Base-by-base conservation (phyloP, 108 stramenopile species). In the Fragilaria crotonensis region DNA sequence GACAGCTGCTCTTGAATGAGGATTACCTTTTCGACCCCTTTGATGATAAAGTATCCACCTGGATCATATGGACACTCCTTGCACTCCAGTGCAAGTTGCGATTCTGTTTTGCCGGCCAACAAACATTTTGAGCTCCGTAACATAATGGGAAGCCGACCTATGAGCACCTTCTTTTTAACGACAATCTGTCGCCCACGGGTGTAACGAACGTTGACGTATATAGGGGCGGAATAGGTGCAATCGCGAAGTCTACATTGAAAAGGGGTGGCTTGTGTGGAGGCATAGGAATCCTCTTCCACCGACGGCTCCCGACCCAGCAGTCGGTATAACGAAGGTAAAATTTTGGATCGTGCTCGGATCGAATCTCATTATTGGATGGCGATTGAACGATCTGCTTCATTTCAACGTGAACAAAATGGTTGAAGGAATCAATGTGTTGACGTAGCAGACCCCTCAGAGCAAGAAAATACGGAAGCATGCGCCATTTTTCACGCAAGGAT, bases 11-110 rank as follows among this genome's bases (percentile, higher is more conserved):
- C 99, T 72, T 99, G 99, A 76, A 97, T 97, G 45, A 98, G 63
- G 48, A 99, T 95, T 25, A 97, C 99, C 78, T 98, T 95, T 70
- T 97, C 96, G 2, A 87, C 86, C 19, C 96, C 96, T 71, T 97
- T 98, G 57, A 99, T 84, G 55, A 99, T 78, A 60, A 99, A 99
- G 76, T 99, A 99, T 25, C 99, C 97, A 54, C 99, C 99, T 7
- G 97, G 97, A 71, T 99, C 97, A 73, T 96, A 95, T 0, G 96
- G 96, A 67, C 99, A 99, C 73, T 99, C 99, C 70, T 93, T 87
- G 85, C 95, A 81, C 19, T 62, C 79, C 7, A 14, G 7, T 11
- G 95, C 95, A 64, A 97, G 68, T 71, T 97, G 69, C 4, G 70
- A 62, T 66, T 96, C 87, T 4, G 79, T 70, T 70, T 89, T 90